These are phyloP conservation scores for Leccinum longicurvipes DNA, from an alignment of 768 basidiomycete species.

Conservation along the genomic window DNA sequence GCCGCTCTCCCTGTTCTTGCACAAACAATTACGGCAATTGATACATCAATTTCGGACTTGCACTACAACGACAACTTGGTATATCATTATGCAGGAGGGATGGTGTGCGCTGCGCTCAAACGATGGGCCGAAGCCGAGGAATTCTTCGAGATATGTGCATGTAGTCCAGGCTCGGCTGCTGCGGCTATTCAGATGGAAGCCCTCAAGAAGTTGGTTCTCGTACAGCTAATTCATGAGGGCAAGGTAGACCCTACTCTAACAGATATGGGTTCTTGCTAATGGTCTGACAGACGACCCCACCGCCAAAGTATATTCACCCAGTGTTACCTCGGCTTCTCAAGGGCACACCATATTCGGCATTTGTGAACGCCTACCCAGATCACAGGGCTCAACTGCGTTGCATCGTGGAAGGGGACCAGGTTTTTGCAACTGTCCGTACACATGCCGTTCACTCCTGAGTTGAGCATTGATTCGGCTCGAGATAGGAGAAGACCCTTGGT, in stretches of 20 bases:
- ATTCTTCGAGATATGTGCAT: conserved; percentile 76
- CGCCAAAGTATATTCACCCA: conserved; percentile 74
- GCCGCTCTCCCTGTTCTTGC: conserved; percentile 59
- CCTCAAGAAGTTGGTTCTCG: conserved; percentile 74
- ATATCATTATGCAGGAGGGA: conserved; percentile 83
- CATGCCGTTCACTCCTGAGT: background rate
- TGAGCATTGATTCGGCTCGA: conserved; percentile 5
- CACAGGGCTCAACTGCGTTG: conserved; percentile 42
- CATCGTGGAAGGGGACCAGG: conserved; percentile 52
- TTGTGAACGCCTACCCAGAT: conserved; percentile 66
- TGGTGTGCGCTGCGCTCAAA: conserved; percentile 60
- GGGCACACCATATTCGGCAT: conserved; percentile 57
- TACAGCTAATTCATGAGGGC: conserved; percentile 76
- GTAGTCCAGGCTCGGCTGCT: conserved; percentile 53
- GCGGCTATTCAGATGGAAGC: conserved; percentile 82
- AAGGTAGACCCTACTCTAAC: conserved; percentile 42
- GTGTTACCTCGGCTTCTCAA: conserved; percentile 61
- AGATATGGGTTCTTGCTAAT: background rate
- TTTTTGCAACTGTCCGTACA: conserved; percentile 50
- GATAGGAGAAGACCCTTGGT: conserved; percentile 70
- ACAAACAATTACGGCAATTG: conserved; percentile 64
- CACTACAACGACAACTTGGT: conserved; percentile 74
- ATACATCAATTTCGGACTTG: conserved; percentile 58
- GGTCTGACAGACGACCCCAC: conserved; percentile 30
- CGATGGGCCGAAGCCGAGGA: conserved; percentile 70